A percentile compares a stretch with the other conserved stretches of the same genome.
Evolutionary conservation across 352 stramenopile species (phyloP).

Genomic region (Globisporangium middletonii): DNA sequence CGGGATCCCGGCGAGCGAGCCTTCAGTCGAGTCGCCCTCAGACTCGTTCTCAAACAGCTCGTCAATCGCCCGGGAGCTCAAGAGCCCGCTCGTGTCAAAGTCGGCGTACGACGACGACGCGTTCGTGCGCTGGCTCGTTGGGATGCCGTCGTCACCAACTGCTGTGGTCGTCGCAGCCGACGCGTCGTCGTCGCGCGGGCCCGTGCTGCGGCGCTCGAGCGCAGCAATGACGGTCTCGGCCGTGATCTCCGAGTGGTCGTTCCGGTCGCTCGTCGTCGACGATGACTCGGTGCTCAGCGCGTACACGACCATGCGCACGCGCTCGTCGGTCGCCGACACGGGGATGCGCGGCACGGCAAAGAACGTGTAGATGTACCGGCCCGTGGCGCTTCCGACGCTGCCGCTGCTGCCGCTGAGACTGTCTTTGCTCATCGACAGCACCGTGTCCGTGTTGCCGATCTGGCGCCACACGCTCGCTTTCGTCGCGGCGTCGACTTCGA

Average conservation of each 20-base stretch:
- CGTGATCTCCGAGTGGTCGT: slow-evolving; percentile 72
- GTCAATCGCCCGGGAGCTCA: slow-evolving; percentile 53
- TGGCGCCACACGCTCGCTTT: slow-evolving; percentile 53
- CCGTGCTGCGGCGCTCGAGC: slow-evolving; percentile 53
- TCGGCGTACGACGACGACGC: slow-evolving; percentile 44
- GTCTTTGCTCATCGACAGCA: slow-evolving; percentile 56
- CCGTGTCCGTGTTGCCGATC: slow-evolving; percentile 80
- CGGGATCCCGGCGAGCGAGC: slow-evolving; percentile 20
- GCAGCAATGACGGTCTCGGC: slow-evolving; percentile 63
- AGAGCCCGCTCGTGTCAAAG: slow-evolving; percentile 20
- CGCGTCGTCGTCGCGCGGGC: slow-evolving; percentile 22
- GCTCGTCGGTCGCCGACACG: slow-evolving; percentile 47
- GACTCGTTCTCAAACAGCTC: slow-evolving; percentile 82
- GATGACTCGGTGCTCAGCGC: slow-evolving; percentile 30
- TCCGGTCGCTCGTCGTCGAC: slow-evolving; percentile 28
- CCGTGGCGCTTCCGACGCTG: slow-evolving; percentile 17
- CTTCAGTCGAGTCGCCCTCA: slow-evolving; percentile 37
- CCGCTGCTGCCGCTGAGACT: slow-evolving; percentile 5
- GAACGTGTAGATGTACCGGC: slow-evolving; percentile 74
- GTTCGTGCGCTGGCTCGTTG: slow-evolving; percentile 31
- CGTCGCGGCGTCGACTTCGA: slow-evolving; percentile 33
- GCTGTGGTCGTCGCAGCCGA: slow-evolving; percentile 10
- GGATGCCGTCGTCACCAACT: neutral
- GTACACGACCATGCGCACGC: slow-evolving; percentile 76
- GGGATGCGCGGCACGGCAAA: slow-evolving; percentile 75